A percentile compares a stretch with the other conserved stretches of the same genome.
These are phyloP conservation scores for Ogataea nakhonphanomensis DNA, from an alignment of 805 yeast genomes.

Conservation along the genomic window DNA sequence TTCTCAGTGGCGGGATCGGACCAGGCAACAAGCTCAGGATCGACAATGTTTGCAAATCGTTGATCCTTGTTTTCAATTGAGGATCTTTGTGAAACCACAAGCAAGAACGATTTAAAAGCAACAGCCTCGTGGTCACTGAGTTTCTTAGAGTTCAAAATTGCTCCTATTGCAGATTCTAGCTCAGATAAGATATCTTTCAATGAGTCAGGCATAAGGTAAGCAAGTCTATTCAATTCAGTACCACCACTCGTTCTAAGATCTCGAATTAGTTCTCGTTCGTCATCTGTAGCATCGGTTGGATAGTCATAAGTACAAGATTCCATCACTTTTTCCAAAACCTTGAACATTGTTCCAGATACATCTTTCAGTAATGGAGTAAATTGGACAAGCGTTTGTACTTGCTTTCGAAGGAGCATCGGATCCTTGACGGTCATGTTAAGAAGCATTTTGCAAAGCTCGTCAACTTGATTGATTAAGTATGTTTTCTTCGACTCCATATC, in stretches of 20 bases:
- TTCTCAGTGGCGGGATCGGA: conserved; percentile 86
- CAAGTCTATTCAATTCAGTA: conserved; percentile 89
- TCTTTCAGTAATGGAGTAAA: conserved; percentile 88
- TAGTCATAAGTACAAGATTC: conserved; percentile 82
- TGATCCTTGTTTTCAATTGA: conserved; percentile 65
- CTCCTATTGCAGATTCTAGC: conserved; percentile 74
- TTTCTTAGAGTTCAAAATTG: conserved; percentile 62
- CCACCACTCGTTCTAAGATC: conserved; percentile 92
- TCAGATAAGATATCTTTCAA: conserved; percentile 77
- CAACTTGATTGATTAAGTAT: conserved; percentile 53
- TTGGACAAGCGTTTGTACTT: conserved; percentile 89
- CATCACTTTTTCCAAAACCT: conserved; percentile 77
- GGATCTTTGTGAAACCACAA: conserved; percentile 88
- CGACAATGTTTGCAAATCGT: conserved; percentile 82
- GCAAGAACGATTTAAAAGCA: conserved; percentile 84
- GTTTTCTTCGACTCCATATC: conserved; percentile 51
- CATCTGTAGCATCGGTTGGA: conserved; percentile 56
- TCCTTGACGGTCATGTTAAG: conserved; percentile 73
- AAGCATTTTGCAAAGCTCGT: conserved; percentile 68
- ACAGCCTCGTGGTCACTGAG: conserved; percentile 89
- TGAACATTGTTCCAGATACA: conserved; percentile 68
- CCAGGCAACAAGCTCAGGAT: conserved; percentile 92
- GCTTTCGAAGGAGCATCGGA: conserved; percentile 77
- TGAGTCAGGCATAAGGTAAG: conserved; percentile 91
- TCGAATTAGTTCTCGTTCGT: conserved; percentile 72